Percentiles rank a stretch among this genome's conserved stretches.
phyloP scores from a whole-genome alignment of 495 filamentous ascomycete species.

The Hypoxylon fuscum region DNA sequence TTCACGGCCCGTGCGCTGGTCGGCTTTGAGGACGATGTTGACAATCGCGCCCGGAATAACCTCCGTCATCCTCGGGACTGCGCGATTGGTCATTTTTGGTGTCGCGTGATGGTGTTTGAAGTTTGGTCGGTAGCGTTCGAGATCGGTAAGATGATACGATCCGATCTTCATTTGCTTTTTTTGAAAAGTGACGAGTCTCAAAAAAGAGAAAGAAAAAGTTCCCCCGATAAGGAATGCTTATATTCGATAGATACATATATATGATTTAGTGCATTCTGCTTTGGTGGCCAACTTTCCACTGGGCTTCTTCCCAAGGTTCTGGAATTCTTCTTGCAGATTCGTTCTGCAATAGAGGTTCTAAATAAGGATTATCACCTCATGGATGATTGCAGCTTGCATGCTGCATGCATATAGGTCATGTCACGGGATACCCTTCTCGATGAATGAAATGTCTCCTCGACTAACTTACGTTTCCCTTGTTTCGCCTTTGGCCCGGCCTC shows the following conservation, averaged over 20 bases:
- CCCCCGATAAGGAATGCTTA: constrained; percentile 11
- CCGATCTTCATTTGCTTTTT: constrained; percentile 8
- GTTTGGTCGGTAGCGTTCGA: constrained; percentile 19
- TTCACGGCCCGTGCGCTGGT: constrained; percentile 74
- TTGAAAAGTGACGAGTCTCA: constrained; percentile 30
- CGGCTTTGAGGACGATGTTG: constrained; percentile 74
- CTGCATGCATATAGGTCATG: constrained; percentile 35
- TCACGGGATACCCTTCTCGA: constrained; percentile 30
- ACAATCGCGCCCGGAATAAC: constrained; percentile 67
- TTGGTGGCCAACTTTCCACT: neutral
- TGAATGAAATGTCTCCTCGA: neutral
- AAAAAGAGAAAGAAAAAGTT: too few relatives aligned
- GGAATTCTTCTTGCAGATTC: constrained; percentile 28
- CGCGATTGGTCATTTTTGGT: constrained; percentile 26
- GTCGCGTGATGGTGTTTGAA: constrained; percentile 17
- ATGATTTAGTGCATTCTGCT: constrained; percentile 25
- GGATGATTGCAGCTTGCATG: constrained; percentile 40
- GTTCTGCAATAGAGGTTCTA: constrained; percentile 28
- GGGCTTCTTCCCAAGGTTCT: constrained; percentile 29
- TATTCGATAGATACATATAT: constrained; percentile 5
- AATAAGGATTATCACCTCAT: constrained; percentile 24
- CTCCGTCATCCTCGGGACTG: constrained; percentile 59
- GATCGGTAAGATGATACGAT: constrained; percentile 38
- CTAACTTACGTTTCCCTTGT: neutral
- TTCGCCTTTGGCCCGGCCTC: neutral